Conservation (phyloP, 2,329 filamentous ascomycete species). For the Nigrospora oryzae region DNA sequence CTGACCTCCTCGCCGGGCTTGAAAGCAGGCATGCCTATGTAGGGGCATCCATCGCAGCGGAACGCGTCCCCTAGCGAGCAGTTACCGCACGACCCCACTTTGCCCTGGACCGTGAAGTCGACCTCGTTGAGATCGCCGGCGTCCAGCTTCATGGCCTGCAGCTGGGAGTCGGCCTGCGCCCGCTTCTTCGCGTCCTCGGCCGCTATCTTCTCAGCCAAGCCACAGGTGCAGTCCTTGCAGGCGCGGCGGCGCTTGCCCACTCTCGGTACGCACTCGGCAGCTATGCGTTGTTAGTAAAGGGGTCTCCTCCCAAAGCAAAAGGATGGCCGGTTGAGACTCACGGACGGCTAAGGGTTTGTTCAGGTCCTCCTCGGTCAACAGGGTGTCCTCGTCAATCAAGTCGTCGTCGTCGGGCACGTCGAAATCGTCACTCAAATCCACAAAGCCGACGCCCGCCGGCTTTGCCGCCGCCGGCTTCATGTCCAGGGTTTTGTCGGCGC, state of each 20-base stretch:
- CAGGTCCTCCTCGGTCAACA: slow-evolving; percentile 80
- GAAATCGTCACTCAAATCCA: slow-evolving; percentile 59
- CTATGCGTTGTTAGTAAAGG: slow-evolving; percentile 29
- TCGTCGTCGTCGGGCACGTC: slow-evolving; percentile 59
- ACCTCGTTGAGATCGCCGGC: slow-evolving; percentile 78
- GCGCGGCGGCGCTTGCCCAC: slow-evolving; percentile 81
- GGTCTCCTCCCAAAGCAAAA: neutral
- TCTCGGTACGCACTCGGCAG: slow-evolving; percentile 80
- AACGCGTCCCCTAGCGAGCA: slow-evolving; percentile 91
- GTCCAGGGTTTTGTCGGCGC: slow-evolving; percentile 24
- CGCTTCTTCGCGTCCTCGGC: slow-evolving; percentile 73
- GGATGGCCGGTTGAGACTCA: slow-evolving; percentile 38
- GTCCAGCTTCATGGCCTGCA: slow-evolving; percentile 63
- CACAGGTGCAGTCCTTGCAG: slow-evolving; percentile 97
- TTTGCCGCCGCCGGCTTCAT: slow-evolving; percentile 26
- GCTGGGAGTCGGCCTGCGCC: slow-evolving; percentile 48
- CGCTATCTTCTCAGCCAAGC: slow-evolving; percentile 75
- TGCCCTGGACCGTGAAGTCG: slow-evolving; percentile 96
- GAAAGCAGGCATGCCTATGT: slow-evolving; percentile 66
- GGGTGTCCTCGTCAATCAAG: slow-evolving; percentile 80
- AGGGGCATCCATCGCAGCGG: slow-evolving; percentile 53
- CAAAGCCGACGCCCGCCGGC: slow-evolving; percentile 56
- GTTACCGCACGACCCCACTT: slow-evolving; percentile 90
- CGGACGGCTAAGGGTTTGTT: slow-evolving; percentile 70
- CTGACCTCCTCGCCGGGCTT: slow-evolving; percentile 93